Base-by-base conservation (phyloP, 225 moss, liverwort and hornwort species). In the Sphagnum contortum region DNA sequence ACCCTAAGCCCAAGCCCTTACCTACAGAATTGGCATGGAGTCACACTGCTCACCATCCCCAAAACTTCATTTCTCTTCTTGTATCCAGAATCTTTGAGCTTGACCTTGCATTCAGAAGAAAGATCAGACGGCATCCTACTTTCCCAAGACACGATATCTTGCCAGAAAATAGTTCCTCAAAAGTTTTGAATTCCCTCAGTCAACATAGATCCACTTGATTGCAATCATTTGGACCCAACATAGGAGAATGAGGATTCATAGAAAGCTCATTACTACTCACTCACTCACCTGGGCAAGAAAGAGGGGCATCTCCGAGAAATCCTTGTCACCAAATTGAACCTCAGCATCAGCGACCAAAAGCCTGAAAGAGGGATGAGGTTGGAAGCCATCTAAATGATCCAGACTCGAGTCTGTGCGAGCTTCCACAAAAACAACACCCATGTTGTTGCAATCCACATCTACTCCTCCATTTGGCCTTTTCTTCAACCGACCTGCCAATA, bases 401-500 rank as follows among this genome's bases (percentile, higher is more conserved):
- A 81, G 76, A 44, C 3, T 57, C 2, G 56, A 70, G 8, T 67
- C 61, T 29, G 73, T 58, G 12, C 7, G 11, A 9, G 70, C 80
- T 5, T 81, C 76, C 52, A 70, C 14, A 45, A 81, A 66, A 44
- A 66, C 70, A 8, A 68, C 76, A 4, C 74, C 69, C 48, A 49
- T 64, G 14, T 63, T 62, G 8, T 45, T 64, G 72, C 75, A 70
- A 6, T 70, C 71, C 13, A 81, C 67, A 57, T 77, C 70, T 12
- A 76, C 46, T 12, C 73, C 80, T 3, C 73, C 71, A 60, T 72
- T 69, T 4, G 62, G 47, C 29, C 80, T 47, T 50, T 70, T 72
- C 4, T 55, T 61, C 48, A 68, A 65, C 12, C 74, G 50, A 9
- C 80, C 80, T 3, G 60, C 67, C 59, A 77, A 46, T 2, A 76